phyloP scores from a whole-genome alignment of 2,329 filamentous ascomycete species.

The Fusarium fracticaudum region DNA sequence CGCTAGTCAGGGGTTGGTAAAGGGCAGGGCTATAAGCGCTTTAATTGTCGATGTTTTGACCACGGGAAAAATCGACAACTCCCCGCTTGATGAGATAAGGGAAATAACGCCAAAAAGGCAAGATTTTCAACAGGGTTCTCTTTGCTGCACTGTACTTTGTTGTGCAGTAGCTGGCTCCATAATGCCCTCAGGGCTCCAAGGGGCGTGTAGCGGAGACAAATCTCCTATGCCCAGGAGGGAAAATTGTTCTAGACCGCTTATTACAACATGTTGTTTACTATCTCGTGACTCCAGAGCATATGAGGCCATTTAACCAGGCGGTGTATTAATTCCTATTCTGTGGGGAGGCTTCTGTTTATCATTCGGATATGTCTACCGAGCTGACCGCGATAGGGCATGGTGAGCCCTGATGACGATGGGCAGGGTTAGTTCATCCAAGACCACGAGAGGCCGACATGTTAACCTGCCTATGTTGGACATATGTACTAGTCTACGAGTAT shows the following conservation, averaged over 20 bases:
- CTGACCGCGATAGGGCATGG: conserved; percentile 15
- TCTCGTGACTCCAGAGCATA: conserved; percentile 2
- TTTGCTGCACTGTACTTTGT: conserved; percentile 12
- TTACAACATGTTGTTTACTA: background rate
- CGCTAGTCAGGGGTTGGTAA: conserved; percentile 23
- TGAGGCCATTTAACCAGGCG: conserved; percentile 19
- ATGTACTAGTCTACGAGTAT: conserved; percentile 1
- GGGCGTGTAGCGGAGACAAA: conserved; percentile 20
- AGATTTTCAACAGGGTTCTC: conserved; percentile 25
- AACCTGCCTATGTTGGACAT: background rate
- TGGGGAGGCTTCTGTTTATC: background rate
- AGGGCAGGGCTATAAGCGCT: conserved; percentile 21
- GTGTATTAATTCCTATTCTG: conserved; percentile 16
- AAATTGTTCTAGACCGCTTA: conserved; percentile 25
- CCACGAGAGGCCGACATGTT: background rate
- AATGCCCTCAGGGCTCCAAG: background rate
- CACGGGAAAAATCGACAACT: conserved; percentile 15
- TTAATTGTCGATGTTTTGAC: conserved; percentile 18
- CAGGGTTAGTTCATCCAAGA: background rate
- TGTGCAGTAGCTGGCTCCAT: conserved; percentile 21
- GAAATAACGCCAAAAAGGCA: conserved; percentile 25
- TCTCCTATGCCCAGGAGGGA: background rate
- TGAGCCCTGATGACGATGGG: conserved; percentile 7
- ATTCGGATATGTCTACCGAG: background rate
- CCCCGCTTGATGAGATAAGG: conserved; percentile 20